These are phyloP conservation scores for Debaryomyces fabryi DNA, from an alignment of 1,139 yeast genomes.

Conservation along the genomic window DNA sequence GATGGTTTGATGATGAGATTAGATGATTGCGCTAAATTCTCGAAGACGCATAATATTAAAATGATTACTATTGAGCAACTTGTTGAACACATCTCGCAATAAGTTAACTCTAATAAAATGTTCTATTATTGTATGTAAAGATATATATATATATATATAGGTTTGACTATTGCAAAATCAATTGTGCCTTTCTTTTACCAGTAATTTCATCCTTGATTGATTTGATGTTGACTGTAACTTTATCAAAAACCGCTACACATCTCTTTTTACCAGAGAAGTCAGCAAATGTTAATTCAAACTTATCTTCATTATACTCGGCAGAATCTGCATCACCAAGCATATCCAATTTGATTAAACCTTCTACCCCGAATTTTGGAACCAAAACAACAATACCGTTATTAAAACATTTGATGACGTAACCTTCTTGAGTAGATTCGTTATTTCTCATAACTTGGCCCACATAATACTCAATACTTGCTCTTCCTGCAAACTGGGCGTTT, in stretches of 20 bases:
- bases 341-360: slow-evolving; percentile 84
- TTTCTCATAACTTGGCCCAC: slow-evolving; percentile 97
- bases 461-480: slow-evolving; percentile 96
- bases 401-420: slow-evolving; percentile 89
- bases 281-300: slow-evolving; percentile 64
- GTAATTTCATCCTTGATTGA: slow-evolving; percentile 84
- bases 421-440: slow-evolving; percentile 75
- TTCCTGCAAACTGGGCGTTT: slow-evolving; percentile 98
- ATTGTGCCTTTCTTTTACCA: slow-evolving; percentile 91
- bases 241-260: slow-evolving; percentile 77
- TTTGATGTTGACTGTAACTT: slow-evolving; percentile 78
- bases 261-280: slow-evolving; percentile 46
- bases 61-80: slow-evolving; percentile 81
- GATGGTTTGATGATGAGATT: slow-evolving; percentile 97
- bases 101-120: not conserved
- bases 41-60: slow-evolving; percentile 63
- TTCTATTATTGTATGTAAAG: slow-evolving; percentile 5
- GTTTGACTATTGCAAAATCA: slow-evolving; percentile 50
- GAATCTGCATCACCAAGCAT: slow-evolving; percentile 66
- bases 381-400: slow-evolving; percentile 93
- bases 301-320: slow-evolving; percentile 77
- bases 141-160: not conserved
- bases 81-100: slow-evolving; percentile 50
- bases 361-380: slow-evolving; percentile 97
- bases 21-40: slow-evolving; percentile 78